Conservation (phyloP, 179 eudicot species). For the Spinacia oleracea region DNA sequence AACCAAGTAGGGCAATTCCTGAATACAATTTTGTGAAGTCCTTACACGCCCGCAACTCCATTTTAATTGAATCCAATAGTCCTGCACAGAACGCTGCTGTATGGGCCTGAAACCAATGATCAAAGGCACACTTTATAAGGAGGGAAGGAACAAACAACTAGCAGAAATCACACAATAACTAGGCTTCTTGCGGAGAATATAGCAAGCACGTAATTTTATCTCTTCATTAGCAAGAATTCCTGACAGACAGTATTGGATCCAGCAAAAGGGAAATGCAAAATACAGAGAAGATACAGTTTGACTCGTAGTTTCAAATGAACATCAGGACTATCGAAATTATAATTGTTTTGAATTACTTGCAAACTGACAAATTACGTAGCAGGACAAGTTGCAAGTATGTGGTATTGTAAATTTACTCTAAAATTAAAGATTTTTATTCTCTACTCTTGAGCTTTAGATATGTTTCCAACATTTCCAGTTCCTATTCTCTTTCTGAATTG, state of each 20-base stretch:
- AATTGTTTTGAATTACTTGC: neutral
- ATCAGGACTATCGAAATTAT: neutral
- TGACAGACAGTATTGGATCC: constrained; percentile 4
- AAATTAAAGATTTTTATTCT: neutral
- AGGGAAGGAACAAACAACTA: constrained; percentile 12
- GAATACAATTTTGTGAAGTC: constrained; percentile 89
- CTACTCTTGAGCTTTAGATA: no score
- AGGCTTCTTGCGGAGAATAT: neutral
- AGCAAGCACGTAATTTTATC: neutral
- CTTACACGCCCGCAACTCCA: constrained; percentile 77
- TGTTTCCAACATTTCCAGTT: neutral
- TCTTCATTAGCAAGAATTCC: neutral
- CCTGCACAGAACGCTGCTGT: constrained; percentile 70
- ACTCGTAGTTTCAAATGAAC: neutral
- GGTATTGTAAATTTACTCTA: neutral
- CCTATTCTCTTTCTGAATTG: neutral
- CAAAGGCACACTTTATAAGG: constrained; percentile 18
- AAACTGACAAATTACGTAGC: neutral
- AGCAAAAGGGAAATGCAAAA: neutral
- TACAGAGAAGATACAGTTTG: neutral
- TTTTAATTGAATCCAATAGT: constrained; percentile 62
- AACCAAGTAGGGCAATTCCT: constrained; percentile 89
- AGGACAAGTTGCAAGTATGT: neutral
- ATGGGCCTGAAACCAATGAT: constrained; percentile 51
- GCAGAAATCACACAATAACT: neutral